Evolutionary conservation across 768 basidiomycete genomes (phyloP).

Genomic region (Hygrocybe punicea): DNA sequence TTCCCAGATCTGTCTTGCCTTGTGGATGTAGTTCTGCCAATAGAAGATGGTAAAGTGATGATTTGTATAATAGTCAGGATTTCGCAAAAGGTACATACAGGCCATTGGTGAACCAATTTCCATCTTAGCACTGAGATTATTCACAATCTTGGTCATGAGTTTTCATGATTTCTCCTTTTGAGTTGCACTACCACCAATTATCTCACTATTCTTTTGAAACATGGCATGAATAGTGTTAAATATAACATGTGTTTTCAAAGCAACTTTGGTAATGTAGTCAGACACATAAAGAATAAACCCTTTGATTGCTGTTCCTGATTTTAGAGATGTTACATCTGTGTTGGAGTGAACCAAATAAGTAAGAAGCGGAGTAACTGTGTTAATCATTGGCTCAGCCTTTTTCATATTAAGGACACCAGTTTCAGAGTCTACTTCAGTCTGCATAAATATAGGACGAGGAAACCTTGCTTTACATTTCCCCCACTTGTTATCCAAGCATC

Average conservation of each 20-base stretch:
- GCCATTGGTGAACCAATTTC: conserved; percentile 32
- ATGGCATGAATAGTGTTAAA: conserved; percentile 27
- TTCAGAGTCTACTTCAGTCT: conserved; percentile 26
- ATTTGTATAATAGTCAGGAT: conserved; percentile 34
- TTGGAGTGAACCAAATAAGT: no score
- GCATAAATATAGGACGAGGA: conserved; percentile 20
- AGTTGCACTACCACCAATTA: conserved; percentile 20
- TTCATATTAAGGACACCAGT: conserved; percentile 26
- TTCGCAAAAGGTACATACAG: conserved; percentile 20
- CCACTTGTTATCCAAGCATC: conserved; percentile 27
- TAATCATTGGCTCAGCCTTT: conserved; percentile 29
- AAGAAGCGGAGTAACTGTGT: no score
- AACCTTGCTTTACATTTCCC: conserved; percentile 32
- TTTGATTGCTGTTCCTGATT: conserved; percentile 15
- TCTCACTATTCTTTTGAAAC: conserved; percentile 21
- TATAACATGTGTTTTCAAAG: conserved; percentile 25
- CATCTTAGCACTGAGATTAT: conserved; percentile 24
- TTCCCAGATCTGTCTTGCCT: conserved; percentile 13
- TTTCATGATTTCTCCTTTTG: conserved; percentile 17
- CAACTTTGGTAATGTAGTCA: conserved; percentile 29
- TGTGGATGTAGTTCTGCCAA: conserved; percentile 12
- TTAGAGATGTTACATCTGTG: no score
- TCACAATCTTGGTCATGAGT: conserved; percentile 27
- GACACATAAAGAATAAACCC: conserved; percentile 26
- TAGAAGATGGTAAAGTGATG: conserved; percentile 23